Evolutionary conservation across 2,329 filamentous ascomycete species (phyloP).

Genomic region (Peltaster fructicola): DNA sequence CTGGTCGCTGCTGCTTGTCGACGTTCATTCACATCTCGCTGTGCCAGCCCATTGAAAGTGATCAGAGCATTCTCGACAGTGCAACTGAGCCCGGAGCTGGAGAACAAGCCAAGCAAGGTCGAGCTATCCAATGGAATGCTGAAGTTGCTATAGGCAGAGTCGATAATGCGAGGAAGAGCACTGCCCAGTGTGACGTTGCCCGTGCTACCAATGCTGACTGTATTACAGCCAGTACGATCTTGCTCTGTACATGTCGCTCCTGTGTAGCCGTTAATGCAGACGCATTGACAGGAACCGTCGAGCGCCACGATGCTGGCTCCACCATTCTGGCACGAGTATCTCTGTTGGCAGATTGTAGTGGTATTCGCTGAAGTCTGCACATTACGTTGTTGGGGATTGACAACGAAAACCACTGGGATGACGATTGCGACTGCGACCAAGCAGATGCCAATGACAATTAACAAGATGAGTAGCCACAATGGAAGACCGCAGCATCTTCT

Average conservation of each 20-base stretch:
- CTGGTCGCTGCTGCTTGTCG: conserved; percentile 14
- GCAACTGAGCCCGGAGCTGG: conserved; percentile 58
- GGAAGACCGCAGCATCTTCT: conserved; percentile 73
- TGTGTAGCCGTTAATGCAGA: conserved; percentile 79
- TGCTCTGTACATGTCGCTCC: conserved; percentile 38
- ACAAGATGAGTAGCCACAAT: conserved; percentile 55
- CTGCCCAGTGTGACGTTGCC: conserved; percentile 64
- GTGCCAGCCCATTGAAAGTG: conserved; percentile 48
- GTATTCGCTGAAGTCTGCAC: conserved; percentile 17
- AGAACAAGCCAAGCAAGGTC: conserved; percentile 59
- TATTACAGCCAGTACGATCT: conserved; percentile 38
- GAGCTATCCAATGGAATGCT: conserved; percentile 55
- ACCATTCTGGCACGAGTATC: conserved; percentile 57
- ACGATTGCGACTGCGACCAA: conserved; percentile 67
- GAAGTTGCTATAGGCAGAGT: conserved; percentile 48
- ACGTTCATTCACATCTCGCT: conserved; percentile 5
- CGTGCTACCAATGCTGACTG: conserved; percentile 27
- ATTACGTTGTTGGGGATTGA: conserved; percentile 33
- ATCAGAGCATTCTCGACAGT: conserved; percentile 73
- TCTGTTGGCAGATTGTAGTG: conserved; percentile 38
- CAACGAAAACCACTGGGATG: conserved; percentile 51
- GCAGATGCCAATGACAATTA: conserved; percentile 47
- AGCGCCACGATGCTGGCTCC: conserved; percentile 48
- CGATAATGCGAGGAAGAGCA: conserved; percentile 58
- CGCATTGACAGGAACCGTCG: conserved; percentile 51